A percentile compares a stretch with the other conserved stretches of the same genome.
These are phyloP conservation scores for Scenedesmus sp. DNA, from an alignment of 163 green algal genomes.

Conservation along the genomic window DNA sequence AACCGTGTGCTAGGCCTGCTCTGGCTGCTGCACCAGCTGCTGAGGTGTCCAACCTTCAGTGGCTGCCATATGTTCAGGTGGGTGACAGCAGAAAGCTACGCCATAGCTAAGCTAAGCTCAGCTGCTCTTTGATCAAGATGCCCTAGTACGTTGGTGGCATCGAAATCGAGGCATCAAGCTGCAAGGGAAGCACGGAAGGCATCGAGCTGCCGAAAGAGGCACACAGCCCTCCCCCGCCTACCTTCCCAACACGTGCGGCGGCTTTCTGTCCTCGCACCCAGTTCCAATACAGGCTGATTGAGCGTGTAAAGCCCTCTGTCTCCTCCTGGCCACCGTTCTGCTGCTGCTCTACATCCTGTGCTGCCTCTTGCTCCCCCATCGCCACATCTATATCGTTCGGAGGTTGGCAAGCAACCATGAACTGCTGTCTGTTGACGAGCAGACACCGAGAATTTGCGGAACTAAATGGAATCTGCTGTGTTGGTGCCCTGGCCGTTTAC, in stretches of 20 bases:
- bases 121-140: not conserved
- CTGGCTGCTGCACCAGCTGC: not conserved
- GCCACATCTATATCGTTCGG: not conserved
- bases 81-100: not conserved
- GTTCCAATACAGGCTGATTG: slow-evolving; percentile 47
- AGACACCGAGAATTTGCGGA: not conserved
- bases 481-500: not conserved
- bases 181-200: not conserved
- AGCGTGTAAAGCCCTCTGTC: slow-evolving; percentile 49
- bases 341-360: not conserved
- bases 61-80: not conserved
- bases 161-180: not conserved
- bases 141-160: not conserved
- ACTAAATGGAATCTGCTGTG: not conserved
- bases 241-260: slow-evolving; percentile 26
- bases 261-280: slow-evolving; percentile 41
- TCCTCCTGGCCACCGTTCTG: slow-evolving; percentile 1
- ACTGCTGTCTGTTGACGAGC: not conserved
- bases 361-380: slow-evolving; percentile 3
- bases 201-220: not conserved
- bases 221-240: not conserved
- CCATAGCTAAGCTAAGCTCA: not conserved
- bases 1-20: not conserved
- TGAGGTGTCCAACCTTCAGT: slow-evolving; percentile 2
- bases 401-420: slow-evolving; percentile 1